Percentiles rank a stretch among this genome's conserved stretches.
These are phyloP conservation scores for Kitagawia praeruptora DNA, from an alignment of 129 eudicot species.

Conservation along the genomic window DNA sequence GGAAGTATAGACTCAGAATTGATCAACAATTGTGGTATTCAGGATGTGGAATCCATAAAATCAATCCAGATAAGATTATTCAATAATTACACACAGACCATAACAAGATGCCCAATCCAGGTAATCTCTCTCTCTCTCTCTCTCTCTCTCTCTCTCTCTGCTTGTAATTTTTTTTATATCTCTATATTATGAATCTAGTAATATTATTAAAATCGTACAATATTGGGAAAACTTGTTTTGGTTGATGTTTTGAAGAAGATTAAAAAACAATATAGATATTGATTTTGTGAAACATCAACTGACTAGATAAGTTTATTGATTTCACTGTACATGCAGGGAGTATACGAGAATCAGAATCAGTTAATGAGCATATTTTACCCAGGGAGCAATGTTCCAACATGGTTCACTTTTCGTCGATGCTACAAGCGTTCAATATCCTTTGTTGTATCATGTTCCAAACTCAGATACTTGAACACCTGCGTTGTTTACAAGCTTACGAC, in stretches of 20 bases:
- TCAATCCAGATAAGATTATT: background rate
- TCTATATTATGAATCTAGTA: too few species aligned
- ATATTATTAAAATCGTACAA: too few species aligned
- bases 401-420: background rate
- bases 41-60: background rate
- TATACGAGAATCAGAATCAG: background rate
- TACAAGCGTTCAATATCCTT: background rate
- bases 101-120: background rate
- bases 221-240: too few species aligned
- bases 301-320: background rate
- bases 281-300: background rate
- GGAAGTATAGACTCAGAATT: background rate
- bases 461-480: background rate
- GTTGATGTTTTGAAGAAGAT: too few species aligned
- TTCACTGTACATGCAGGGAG: background rate
- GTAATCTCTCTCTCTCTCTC: background rate
- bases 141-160: background rate
- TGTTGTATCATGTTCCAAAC: background rate
- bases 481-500: background rate
- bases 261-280: too few species aligned
- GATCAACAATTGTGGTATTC: background rate
- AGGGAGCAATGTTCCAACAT: slow-evolving; percentile 9
- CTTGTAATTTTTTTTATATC: too few species aligned
- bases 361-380: slow-evolving; percentile 16
- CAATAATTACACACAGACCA: background rate